Base-by-base conservation (phyloP, 2,329 filamentous ascomycete species). In the Penicillium sclerotiorum region DNA sequence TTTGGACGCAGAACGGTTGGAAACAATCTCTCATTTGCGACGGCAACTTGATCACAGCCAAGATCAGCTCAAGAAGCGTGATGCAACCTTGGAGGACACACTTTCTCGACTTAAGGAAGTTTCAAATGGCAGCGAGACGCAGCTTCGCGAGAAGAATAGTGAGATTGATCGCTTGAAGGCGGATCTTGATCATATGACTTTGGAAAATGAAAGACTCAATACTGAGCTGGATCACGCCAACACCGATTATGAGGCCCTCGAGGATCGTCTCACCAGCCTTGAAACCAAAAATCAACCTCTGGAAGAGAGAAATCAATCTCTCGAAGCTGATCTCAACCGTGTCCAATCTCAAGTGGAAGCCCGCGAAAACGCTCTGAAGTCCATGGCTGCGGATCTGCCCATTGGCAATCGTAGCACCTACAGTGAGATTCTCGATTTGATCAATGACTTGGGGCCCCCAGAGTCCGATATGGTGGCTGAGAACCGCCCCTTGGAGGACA, bases 371-470 rank as follows among this genome's bases (percentile, higher is more conserved):
- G 69, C 69, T 1, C 53, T 74, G 11, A 70, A 70, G 27, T 63
- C 62, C 5, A 63, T 71, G 27, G 71, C 71, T 11, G 65, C 62
- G 8, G 68, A 73, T 28, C 52, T 72, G 3, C 68, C 71, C 5
- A 51, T 66, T 5, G 63, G 56, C 3, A 60, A 60, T 6, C 65
- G 64, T 20, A 72, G 66, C 49, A 66, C 68, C 6, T 73, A 71
- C 47, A 65, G 59, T 20, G 69, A 74, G 35, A 69, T 75, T n/a
- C 56, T 74, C 2, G 68, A 71, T 21, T 42, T 67, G 35, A 69
- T 73, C 39, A 70, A 71, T 40, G 64, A 66, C 44, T 53, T 70
- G 15, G 65, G 61, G 21, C 63, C 60, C 18, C 49, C 60, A 11
- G 52, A 57, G 35, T 46, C 55, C 8, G 49, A 50, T 44, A 50